These are phyloP conservation scores for Scopulariopsis brevicaulis DNA, from an alignment of 2,329 filamentous ascomycete species.

Conservation along the genomic window DNA sequence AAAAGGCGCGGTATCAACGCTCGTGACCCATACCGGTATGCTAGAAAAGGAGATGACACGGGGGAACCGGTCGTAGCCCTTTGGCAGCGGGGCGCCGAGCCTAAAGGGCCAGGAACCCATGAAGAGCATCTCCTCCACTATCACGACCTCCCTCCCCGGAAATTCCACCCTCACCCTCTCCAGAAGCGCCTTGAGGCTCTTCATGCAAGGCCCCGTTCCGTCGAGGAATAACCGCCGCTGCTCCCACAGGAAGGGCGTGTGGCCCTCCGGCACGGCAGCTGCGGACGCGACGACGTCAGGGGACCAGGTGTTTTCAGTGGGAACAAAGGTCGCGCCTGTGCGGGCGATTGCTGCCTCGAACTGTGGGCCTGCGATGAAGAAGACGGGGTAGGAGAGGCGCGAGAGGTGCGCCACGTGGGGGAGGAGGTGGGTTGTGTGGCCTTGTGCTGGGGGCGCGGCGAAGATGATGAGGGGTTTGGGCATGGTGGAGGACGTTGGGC, in stretches of 20 bases:
- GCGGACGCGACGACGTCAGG: conserved; percentile 11
- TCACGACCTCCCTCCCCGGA: conserved; percentile 24
- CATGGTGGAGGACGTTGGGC: too few relatives aligned
- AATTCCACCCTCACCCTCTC: conserved; percentile 18
- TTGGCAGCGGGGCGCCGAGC: conserved; percentile 23
- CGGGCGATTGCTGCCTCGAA: conserved; percentile 21
- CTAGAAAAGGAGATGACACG: conserved; percentile 26
- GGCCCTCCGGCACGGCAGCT: conserved; percentile 9
- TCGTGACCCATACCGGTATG: conserved; percentile 21
- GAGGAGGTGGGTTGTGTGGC: conserved; percentile 18
- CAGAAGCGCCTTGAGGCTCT: conserved; percentile 19
- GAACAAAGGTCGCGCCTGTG: conserved; percentile 24
- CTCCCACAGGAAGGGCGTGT: conserved; percentile 19
- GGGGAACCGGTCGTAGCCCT: conserved; percentile 21
- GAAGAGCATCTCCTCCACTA: conserved; percentile 28
- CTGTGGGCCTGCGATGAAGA: conserved; percentile 24
- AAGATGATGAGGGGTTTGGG: conserved; percentile 18
- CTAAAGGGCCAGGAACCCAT: conserved; percentile 24
- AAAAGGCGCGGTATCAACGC: conserved; percentile 25
- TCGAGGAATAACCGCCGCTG: conserved; percentile 6
- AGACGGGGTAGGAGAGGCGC: conserved; percentile 26
- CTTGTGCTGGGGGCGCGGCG: conserved; percentile 14
- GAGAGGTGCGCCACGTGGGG: conserved; percentile 24
- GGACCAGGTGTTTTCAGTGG: conserved; percentile 5
- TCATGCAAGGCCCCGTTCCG: background rate